Evolutionary conservation across 208 protist species (phyloP).

Genomic region (Trypanosoma cruzi): DNA sequence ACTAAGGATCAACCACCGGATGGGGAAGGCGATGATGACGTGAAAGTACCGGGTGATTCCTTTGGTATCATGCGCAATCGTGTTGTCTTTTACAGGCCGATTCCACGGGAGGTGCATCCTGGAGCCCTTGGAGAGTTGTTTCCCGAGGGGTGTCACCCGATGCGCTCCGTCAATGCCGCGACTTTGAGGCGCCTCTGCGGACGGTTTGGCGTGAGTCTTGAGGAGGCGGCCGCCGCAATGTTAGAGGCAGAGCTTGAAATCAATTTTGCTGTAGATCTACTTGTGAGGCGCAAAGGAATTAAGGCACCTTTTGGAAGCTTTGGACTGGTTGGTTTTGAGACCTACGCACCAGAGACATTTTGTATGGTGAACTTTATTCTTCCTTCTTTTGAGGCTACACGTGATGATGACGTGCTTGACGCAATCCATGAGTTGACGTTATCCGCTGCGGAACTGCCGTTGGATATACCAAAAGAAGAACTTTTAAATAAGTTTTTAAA

Average conservation of each 20-base stretch:
- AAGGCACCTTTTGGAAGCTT: conserved; percentile 60
- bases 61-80: conserved; percentile 91
- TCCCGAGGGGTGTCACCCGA: conserved; percentile 57
- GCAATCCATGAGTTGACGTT: conserved; percentile 88
- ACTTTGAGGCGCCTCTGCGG: conserved; percentile 64
- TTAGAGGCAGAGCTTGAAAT: conserved; percentile 57
- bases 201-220: conserved; percentile 53
- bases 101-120: conserved; percentile 39
- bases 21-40: conserved; percentile 42
- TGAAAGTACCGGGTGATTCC: conserved; percentile 79
- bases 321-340: conserved; percentile 81
- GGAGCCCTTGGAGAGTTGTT: conserved; percentile 66
- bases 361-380: conserved; percentile 81
- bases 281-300: conserved; percentile 53
- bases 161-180: conserved; percentile 52
- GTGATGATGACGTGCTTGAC: conserved; percentile 78
- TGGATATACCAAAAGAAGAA: conserved; percentile 55
- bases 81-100: conserved; percentile 73
- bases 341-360: conserved; percentile 87
- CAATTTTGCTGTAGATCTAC: conserved; percentile 59
- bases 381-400: conserved; percentile 59
- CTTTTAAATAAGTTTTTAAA: conserved; percentile 65
- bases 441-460: conserved; percentile 81
- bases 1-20: conserved; percentile 36
- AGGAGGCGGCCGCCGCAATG: conserved; percentile 57